Evolutionary conservation across 2,329 filamentous ascomycete species (phyloP).

Genomic region (Grosmannia serpens): DNA sequence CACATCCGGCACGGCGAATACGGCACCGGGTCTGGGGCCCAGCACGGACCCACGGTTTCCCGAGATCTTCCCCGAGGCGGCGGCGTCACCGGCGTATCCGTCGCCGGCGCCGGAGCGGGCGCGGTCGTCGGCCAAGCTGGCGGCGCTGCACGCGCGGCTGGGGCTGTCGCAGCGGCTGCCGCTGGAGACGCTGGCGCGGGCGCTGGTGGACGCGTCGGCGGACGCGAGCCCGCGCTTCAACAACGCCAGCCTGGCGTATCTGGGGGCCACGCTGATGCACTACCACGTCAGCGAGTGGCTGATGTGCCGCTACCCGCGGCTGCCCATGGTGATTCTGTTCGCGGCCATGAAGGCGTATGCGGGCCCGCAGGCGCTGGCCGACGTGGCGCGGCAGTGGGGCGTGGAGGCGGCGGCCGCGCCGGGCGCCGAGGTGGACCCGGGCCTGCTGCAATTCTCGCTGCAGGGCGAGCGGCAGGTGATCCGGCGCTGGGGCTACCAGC

Average conservation of each 20-base stretch:
- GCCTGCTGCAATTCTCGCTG: slow-evolving; percentile 68
- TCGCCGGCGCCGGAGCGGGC: slow-evolving; percentile 62
- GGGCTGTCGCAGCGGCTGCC: slow-evolving; percentile 72
- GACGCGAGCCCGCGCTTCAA: slow-evolving; percentile 74
- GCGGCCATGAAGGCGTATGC: slow-evolving; percentile 76
- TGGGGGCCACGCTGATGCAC: slow-evolving; percentile 73
- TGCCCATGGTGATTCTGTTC: slow-evolving; percentile 81
- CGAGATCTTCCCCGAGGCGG: slow-evolving; percentile 19
- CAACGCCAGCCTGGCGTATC: slow-evolving; percentile 69
- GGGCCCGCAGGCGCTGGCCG: slow-evolving; percentile 61
- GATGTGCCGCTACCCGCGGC: slow-evolving; percentile 76
- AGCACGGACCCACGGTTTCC: slow-evolving; percentile 10
- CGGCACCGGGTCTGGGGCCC: background rate
- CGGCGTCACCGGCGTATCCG: slow-evolving; percentile 33
- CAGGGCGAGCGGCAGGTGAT: slow-evolving; percentile 31
- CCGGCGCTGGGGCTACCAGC: slow-evolving; percentile 39
- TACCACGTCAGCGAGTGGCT: slow-evolving; percentile 87
- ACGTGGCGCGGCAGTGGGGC: slow-evolving; percentile 78
- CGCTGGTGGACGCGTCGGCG: slow-evolving; percentile 76
- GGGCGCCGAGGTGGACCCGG: slow-evolving; percentile 83
- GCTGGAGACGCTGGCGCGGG: slow-evolving; percentile 71
- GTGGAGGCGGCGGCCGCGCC: slow-evolving; percentile 79
- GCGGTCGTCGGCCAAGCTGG: slow-evolving; percentile 70
- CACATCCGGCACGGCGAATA: background rate
- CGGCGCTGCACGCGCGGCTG: slow-evolving; percentile 83